Base-by-base conservation (phyloP, 2,329 filamentous ascomycete species). In the Talaromyces sp. region DNA sequence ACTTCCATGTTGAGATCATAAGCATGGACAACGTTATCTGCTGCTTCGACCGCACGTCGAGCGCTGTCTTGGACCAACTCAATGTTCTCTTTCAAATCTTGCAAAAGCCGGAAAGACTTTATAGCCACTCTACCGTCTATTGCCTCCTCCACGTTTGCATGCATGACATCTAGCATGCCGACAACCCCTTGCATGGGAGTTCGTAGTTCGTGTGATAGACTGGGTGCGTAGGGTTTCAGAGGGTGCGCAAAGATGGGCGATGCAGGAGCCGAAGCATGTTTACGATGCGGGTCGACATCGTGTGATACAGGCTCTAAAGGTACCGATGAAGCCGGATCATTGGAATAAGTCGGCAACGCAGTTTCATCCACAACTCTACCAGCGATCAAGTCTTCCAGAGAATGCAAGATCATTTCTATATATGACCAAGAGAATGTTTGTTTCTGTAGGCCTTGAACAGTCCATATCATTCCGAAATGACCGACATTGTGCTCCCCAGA, bases 101-200 rank as follows among this genome's bases (percentile, higher is more conserved):
- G 82, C 68, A 91, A 87, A 50, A 90, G 81, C 65, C 80, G 76
- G 35, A 83, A 81, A 4, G 85, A 77, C 60, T 78, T 79, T 6
- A 82, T 72, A 13, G 61, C 82, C 10, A 77, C 75, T 66, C 85
- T 82, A 43, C 79, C 82, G 67, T 85, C 83, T 8, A 87, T 83
- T 19, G 87, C 86, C 72, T 91, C 88, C 65, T 88, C 82, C 2
- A 91, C 87, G 2, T 87, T 90, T 3, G 88, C 87, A 76, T 90
- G 87, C 87, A 91, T 91, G 66, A 91, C 87, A 76, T 91, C 89
- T 50, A 91, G 78, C 88, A 91, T 91, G 7, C 89, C 89, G 14
- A 91, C 88, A 7, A 91, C 87, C 48, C 89, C 89, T 74, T 91
- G 89, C 88, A 91, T 90, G 1, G 89, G 89, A 3, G 89, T 91